Evolutionary conservation across 1,284 basidiomycete species (phyloP), one percentile per base, ranked within the genome.

Genomic region (Ustilago vetiveriae): DNA sequence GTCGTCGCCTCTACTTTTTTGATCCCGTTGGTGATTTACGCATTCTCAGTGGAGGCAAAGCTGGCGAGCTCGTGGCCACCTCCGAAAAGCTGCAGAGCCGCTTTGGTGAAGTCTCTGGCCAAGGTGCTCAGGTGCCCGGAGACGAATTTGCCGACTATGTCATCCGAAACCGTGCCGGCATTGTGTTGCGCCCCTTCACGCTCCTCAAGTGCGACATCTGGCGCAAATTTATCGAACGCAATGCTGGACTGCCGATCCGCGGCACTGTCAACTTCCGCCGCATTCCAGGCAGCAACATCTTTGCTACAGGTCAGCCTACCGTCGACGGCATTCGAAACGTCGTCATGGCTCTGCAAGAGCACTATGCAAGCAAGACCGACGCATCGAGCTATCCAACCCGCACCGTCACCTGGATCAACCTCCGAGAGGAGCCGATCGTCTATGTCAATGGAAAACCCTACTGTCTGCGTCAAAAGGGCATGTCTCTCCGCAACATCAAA

Each of bases 181-280:
- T 75, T 35, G 79, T 82, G 8, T 49, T 82, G 48, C 75, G 79
- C n/a, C 68, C 78, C 1, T 69, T 71, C 17, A 75, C 75, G 8
- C 45, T 82, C 32, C 72, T 82, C 60, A 82, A 82, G 54, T 71
- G 74, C 44, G 80, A 82, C 46, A 71, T 82, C 29, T 82, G 80
- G 80, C 69, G 71, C 33, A 73, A 77, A 30, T 78, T 81, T 27
- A 66, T 70, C 45, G 65, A 73, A 36, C 47, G 58, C 14, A 69
- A 70, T 22, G 67, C 51, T 3, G 72, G 70, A 17, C 40, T 72
- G 4, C 68, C 68, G 8, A 74, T 98, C 40, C 89, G 92, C 1
- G 96, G 96, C 9, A 93, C 92, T 2, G 90, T 93, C 83, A 98
- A 98, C 80, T 98, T 98, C 85, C 88, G 95, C 50, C 90, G 90